A percentile compares a stretch with the other conserved stretches of the same genome.
These are phyloP conservation scores for Pyrenophora teres DNA, from an alignment of 2,329 filamentous ascomycete species.

Conservation along the genomic window DNA sequence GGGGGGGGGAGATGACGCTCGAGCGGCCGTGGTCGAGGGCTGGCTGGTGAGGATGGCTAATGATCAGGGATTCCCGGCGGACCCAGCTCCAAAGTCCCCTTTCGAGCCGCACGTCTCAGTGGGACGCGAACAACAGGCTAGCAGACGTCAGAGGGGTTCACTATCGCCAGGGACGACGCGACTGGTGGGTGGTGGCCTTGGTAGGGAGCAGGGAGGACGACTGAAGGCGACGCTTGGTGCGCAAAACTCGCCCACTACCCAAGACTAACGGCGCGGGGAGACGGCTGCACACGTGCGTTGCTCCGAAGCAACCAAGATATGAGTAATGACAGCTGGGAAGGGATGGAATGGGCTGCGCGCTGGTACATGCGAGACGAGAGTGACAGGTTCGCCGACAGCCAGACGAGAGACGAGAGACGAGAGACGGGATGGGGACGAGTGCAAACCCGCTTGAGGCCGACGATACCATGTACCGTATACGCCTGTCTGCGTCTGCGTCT, in stretches of 20 bases:
- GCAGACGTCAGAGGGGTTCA: constrained; percentile 14
- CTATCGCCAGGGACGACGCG: constrained; percentile 8
- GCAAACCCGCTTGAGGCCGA: too few relatives aligned
- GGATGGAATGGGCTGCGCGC: neutral
- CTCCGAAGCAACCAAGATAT: neutral
- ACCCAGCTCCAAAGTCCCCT: constrained; percentile 20
- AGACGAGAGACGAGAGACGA: too few relatives aligned
- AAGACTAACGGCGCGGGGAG: constrained; percentile 17
- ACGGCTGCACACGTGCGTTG: constrained; percentile 14
- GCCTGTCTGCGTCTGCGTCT: too few relatives aligned
- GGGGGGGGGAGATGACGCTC: constrained; percentile 21
- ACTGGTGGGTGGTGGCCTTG: constrained; percentile 3
- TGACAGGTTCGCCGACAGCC: too few relatives aligned
- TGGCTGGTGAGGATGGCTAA: constrained; percentile 25
- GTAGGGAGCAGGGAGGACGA: constrained; percentile 5
- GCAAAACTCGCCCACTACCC: constrained; percentile 8
- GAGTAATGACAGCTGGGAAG: neutral
- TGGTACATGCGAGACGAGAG: neutral
- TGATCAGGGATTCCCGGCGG: constrained; percentile 24
- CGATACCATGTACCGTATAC: too few relatives aligned
- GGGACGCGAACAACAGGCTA: constrained; percentile 25
- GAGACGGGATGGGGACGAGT: too few relatives aligned
- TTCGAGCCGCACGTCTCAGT: constrained; percentile 28
- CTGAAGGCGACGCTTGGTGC: constrained; percentile 8
- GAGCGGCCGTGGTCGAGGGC: constrained; percentile 27